phyloP scores from a whole-genome alignment of 2,329 filamentous ascomycete species.

The Xylariaceae sp. region DNA sequence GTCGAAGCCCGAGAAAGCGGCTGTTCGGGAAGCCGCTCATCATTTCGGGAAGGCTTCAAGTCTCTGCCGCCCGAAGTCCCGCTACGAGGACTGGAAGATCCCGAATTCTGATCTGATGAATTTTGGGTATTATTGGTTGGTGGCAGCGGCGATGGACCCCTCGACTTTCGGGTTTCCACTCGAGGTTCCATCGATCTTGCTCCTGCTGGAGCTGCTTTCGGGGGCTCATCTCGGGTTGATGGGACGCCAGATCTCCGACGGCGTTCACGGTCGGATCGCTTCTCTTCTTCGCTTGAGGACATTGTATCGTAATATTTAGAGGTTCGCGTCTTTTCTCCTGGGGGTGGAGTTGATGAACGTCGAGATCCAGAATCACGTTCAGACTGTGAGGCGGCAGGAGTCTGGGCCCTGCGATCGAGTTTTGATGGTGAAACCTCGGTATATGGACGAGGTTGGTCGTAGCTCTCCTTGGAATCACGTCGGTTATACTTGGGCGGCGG shows the following conservation, averaged over 20 bases:
- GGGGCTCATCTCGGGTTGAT: slow-evolving; percentile 18
- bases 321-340: slow-evolving; percentile 20
- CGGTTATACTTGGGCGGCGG: slow-evolving; percentile 21
- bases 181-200: too few relatives aligned
- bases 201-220: slow-evolving; percentile 18
- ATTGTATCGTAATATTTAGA: slow-evolving; percentile 21
- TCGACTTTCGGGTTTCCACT: slow-evolving; percentile 21
- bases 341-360: slow-evolving; percentile 19
- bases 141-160: slow-evolving; percentile 23
- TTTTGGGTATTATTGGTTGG: slow-evolving; percentile 24
- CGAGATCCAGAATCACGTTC: slow-evolving; percentile 24
- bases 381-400: slow-evolving; percentile 15
- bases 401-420: slow-evolving; percentile 14
- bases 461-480: slow-evolving; percentile 20
- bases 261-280: slow-evolving; percentile 12
- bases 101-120: slow-evolving; percentile 22
- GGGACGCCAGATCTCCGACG: slow-evolving; percentile 22
- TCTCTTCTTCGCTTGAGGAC: slow-evolving; percentile 32
- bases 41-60: slow-evolving; percentile 17
- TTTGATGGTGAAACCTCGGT: slow-evolving; percentile 18
- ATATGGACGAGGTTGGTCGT: slow-evolving; percentile 20
- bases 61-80: slow-evolving; percentile 30
- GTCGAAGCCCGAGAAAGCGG: slow-evolving; percentile 25
- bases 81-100: slow-evolving; percentile 25
- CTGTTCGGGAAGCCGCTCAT: slow-evolving; percentile 20